Percentiles rank a stretch among this genome's conserved stretches.
Conservation (phyloP, 345 rosid genomes). For the Physaria fendleri region DNA sequence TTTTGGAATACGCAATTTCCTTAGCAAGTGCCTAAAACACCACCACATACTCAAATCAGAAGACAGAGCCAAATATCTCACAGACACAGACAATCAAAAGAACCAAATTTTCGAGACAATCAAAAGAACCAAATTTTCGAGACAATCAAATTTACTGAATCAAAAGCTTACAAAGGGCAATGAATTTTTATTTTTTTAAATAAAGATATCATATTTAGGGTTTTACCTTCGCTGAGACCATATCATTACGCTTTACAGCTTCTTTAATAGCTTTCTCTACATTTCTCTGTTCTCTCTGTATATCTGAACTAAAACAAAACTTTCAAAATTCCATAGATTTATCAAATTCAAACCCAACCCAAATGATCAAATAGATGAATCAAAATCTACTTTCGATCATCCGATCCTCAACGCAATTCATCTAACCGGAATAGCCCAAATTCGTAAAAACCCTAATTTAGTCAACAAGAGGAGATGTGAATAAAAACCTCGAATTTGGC, state of each 20-base stretch:
- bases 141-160: no score
- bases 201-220: background rate
- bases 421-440: background rate
- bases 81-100: background rate
- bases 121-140: background rate
- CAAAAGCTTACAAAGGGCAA: background rate
- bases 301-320: conserved; percentile 40
- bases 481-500: conserved; percentile 73
- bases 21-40: conserved; percentile 69
- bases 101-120: background rate
- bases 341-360: background rate
- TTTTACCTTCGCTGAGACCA: conserved; percentile 79
- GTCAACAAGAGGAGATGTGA: background rate
- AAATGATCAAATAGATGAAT: background rate
- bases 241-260: conserved; percentile 85
- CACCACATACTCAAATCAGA: conserved; percentile 3
- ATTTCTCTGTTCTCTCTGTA: conserved; percentile 75
- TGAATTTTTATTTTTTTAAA: background rate
- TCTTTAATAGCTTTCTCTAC: conserved; percentile 90
- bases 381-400: background rate
- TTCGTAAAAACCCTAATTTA: conserved; percentile 7
- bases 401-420: background rate
- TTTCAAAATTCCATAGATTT: background rate
- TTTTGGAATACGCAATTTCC: conserved; percentile 73
- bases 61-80: background rate